Evolutionary conservation across 768 basidiomycete genomes (phyloP), one percentile per base, ranked within the genome.

Genomic region (Nevesoporus exiguus): DNA sequence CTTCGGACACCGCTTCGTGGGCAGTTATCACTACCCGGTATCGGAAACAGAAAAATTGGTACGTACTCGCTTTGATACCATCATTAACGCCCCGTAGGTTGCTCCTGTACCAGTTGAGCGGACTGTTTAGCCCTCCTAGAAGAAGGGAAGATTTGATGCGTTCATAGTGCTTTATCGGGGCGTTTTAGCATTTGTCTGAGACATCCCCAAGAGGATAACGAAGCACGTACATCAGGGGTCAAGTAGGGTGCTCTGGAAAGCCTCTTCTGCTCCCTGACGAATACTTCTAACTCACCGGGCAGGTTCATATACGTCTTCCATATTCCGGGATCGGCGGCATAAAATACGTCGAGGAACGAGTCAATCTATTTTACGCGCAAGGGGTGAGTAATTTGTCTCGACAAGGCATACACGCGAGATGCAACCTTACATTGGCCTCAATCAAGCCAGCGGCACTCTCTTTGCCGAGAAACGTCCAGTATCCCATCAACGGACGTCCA

Each of bases 401-500:
- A 4, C 31, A 31, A 13, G 6, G n/a, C n/a, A n/a, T 3, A 15
- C 10, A 25, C 11, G 1, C 14, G 5, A 27, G 24, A 15, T 29
- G 25, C 13, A 37, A 36, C 63, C 72, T 19, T 49, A 77, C 75
- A 41, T 73, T 66, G 2, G 61, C 60, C 51, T 74, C 71, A 22
- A 75, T 72, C 53, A 70, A 8, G 13, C 45, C 47, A 3, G 69
- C 66, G 7, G 74, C 71, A 7, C 60, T 67, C 8, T 70, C 68
- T 43, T 60, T 59, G 5, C 51, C 55, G 34, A 79, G 61, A 50
- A 72, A 76, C 46, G 59, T 59, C 76, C 76, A 78, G 54, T 78
- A 80, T 6, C 77, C 78, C 51, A 71, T 59, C 13, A 74, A 47
- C 15, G 77, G 76, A 27, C 67, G 69, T 15, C 75, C 76, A 47